Evolutionary conservation across 1,139 yeast species (phyloP).

Genomic region (Diutina mesorugosa): DNA sequence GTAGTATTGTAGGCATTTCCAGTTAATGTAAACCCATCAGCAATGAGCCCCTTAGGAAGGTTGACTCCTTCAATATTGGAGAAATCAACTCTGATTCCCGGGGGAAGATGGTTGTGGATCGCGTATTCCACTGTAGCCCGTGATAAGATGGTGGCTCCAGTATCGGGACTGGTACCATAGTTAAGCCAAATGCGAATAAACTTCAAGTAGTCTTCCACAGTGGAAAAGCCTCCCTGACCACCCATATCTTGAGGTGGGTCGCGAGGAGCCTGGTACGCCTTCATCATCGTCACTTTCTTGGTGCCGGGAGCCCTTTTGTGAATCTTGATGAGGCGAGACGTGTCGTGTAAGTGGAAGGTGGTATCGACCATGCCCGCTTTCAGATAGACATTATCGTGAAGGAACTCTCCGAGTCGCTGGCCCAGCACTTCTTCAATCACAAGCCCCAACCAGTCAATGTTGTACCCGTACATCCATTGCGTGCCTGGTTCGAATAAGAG

Average conservation of each 20-base stretch:
- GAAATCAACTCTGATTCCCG: constrained; percentile 3
- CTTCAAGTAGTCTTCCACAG: constrained; percentile 28
- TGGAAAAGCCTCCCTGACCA: constrained; percentile 36
- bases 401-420: constrained; percentile 25
- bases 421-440: constrained; percentile 33
- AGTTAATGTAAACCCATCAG: background rate
- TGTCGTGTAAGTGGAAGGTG: constrained; percentile 2
- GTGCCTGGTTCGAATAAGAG: constrained; percentile 41
- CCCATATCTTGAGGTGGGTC: constrained; percentile 23
- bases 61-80: constrained; percentile 1
- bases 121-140: constrained; percentile 10
- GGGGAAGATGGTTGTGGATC: background rate
- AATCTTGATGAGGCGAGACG: constrained; percentile 3
- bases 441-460: constrained; percentile 41
- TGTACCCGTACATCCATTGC: constrained; percentile 36
- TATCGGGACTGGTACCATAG: constrained; percentile 27
- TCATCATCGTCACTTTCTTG: constrained; percentile 9
- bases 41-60: background rate
- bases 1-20: constrained; percentile 7
- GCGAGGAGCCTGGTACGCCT: background rate
- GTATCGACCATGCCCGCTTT: constrained; percentile 27
- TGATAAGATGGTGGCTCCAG: constrained; percentile 19
- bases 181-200: constrained; percentile 34
- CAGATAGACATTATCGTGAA: constrained; percentile 24
- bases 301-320: constrained; percentile 6